These are phyloP conservation scores for Beauveria varroae DNA, from an alignment of 2,329 filamentous ascomycete genomes.

Conservation along the genomic window DNA sequence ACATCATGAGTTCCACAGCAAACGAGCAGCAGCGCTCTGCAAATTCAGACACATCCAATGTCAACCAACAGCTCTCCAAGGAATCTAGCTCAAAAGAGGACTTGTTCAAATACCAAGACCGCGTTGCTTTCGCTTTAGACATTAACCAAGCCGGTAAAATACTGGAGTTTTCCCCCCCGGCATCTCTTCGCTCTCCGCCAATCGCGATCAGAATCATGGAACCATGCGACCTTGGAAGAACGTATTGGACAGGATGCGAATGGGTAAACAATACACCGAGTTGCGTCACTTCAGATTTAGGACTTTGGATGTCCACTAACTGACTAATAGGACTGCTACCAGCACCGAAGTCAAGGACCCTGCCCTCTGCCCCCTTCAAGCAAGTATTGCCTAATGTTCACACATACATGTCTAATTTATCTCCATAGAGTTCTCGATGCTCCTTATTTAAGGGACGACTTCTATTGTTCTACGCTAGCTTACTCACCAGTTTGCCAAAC, in stretches of 20 bases:
- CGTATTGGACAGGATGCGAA: constrained; percentile 20
- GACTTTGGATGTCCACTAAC: neutral
- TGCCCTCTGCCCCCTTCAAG: constrained; percentile 74
- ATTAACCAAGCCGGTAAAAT: constrained; percentile 63
- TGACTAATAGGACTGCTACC: neutral
- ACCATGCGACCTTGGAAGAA: constrained; percentile 11
- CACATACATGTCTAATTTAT: neutral
- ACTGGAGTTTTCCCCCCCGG: constrained; percentile 41
- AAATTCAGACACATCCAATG: neutral
- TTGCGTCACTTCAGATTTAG: constrained; percentile 15
- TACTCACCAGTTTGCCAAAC: constrained; percentile 70
- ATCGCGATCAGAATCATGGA: neutral
- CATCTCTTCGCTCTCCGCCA: neutral
- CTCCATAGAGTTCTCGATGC: constrained; percentile 69
- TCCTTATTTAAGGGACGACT: constrained; percentile 84
- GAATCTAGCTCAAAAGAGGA: constrained; percentile 52
- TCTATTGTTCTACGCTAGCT: constrained; percentile 86
- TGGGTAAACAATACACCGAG: constrained; percentile 17
- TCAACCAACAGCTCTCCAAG: constrained; percentile 47
- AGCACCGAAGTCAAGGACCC: constrained; percentile 24
- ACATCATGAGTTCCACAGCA: constrained; percentile 32
- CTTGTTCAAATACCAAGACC: constrained; percentile 59
- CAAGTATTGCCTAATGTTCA: constrained; percentile 31
- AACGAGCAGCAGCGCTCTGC: neutral
- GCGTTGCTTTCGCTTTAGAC: constrained; percentile 74